A percentile compares a stretch with the other conserved stretches of the same genome.
These are phyloP conservation scores for Oenanthe javanica DNA, from an alignment of 140 eudicot species.

Conservation along the genomic window DNA sequence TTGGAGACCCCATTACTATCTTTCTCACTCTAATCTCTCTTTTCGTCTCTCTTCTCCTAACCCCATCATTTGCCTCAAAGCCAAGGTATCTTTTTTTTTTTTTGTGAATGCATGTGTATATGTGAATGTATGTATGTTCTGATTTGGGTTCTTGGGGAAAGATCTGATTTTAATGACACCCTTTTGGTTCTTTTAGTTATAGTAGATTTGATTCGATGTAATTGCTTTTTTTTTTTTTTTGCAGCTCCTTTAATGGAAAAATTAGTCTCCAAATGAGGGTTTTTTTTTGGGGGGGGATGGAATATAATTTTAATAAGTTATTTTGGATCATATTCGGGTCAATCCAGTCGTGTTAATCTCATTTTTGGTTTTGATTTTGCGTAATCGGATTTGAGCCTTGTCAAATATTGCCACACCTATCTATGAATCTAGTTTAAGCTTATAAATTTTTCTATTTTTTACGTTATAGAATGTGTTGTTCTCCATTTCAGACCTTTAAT, in stretches of 20 bases:
- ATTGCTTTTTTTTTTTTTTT: not conserved
- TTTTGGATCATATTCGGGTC: too few species aligned
- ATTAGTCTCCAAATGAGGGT: too few species aligned
- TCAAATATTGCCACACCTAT: not conserved
- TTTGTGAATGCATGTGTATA: not conserved
- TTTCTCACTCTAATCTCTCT: slow-evolving; percentile 21
- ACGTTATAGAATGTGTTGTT: not conserved
- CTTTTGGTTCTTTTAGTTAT: not conserved
- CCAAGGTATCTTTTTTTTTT: slow-evolving; percentile 20
- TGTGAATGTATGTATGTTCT: not conserved
- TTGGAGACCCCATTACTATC: slow-evolving; percentile 14
- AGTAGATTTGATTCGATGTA: not conserved
- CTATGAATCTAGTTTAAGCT: not conserved
- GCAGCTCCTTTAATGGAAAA: not conserved
- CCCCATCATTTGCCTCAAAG: slow-evolving; percentile 20
- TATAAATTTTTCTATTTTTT: not conserved
- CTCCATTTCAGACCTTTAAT: not conserved
- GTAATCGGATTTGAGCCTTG: not conserved
- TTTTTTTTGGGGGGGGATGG: too few species aligned
- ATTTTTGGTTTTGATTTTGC: not conserved
- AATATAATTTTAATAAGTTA: too few species aligned
- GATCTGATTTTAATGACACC: not conserved
- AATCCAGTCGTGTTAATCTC: not conserved
- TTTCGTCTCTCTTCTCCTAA: slow-evolving; percentile 24
- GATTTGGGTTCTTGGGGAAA: not conserved